Evolutionary conservation across 1,284 basidiomycete species (phyloP), one percentile per base, ranked within the genome.

Genomic region (Polyporus tsugae): DNA sequence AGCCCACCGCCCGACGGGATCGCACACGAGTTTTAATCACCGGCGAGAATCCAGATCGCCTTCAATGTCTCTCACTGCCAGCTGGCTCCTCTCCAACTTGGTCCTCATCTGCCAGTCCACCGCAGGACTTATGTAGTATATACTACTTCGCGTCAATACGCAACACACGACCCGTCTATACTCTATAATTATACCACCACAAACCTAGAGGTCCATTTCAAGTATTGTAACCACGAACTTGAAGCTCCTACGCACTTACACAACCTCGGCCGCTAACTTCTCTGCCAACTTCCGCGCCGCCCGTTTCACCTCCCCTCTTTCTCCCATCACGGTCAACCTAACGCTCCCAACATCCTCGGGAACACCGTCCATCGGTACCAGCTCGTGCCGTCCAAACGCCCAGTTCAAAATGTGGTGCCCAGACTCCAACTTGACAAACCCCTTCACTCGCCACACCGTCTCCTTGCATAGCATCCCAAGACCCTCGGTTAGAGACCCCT

Each of bases 381-480:
- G 82, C 42, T 95, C 94, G 77, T 88, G 90, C 61, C 95, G 86
- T 22, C 94, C 94, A 80, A 97, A 97, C 6, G 95, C 95, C 93
- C 94, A 97, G 78, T 97, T 97, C 70, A 97, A 78, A 70, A 96
- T 93, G 74, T 86, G 78, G 55, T 83, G 79, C 29, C 83, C 84
- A 22, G 78, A 78, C 13, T 76, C 75, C n/a, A 93, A 77, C 42
- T 85, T 85, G 35, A 95, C 84, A 74, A 95, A 94, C 15, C 95
- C 95, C 77, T 97, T 97, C 49, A 94, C 88, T 57, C 93, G 82
- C 88, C 92, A 95, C 9, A 93, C 81, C 4, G 81, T 81, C 75
- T 93, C 92, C 71, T 90, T 91, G 13, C 89, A 86, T 7, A 96
- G 79, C 33, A 78, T 78, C 1, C 73, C 75, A 0, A 96, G 84